Percentiles rank a stretch among this genome's conserved stretches.
Evolutionary conservation across 2,329 filamentous ascomycete genomes (phyloP).

Genomic region (Nakataea oryzae): DNA sequence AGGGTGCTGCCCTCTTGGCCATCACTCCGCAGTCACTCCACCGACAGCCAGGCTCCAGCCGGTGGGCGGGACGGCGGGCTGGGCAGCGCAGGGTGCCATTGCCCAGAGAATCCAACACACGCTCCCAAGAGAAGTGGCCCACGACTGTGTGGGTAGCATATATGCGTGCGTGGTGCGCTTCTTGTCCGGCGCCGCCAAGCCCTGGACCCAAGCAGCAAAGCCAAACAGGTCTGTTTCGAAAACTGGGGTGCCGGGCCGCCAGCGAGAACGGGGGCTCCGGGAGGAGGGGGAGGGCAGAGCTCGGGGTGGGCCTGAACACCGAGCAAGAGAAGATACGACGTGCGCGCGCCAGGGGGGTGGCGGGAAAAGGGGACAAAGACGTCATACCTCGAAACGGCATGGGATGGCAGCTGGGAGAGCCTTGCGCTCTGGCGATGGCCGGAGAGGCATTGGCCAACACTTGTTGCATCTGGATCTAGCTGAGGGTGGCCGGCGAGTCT

Average conservation of each 20-base stretch:
- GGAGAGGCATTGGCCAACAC: not conserved
- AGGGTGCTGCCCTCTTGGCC: not conserved
- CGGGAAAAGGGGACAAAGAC: not conserved
- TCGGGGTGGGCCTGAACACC: not conserved
- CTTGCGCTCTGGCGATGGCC: not conserved
- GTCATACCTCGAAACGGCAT: not conserved
- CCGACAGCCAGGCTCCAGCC: no score
- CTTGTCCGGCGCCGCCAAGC: not conserved
- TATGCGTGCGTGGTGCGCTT: not conserved
- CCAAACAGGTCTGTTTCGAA: not conserved
- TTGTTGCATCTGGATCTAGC: not conserved
- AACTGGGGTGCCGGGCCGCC: no score
- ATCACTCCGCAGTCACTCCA: not conserved
- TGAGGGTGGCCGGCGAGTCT: not conserved
- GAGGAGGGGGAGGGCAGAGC: not conserved
- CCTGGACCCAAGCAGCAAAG: not conserved
- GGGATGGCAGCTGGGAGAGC: not conserved
- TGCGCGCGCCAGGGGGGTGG: not conserved
- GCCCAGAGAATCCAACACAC: not conserved
- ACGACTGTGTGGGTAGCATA: not conserved
- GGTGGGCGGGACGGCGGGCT: no score
- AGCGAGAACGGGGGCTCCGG: no score
- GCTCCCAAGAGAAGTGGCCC: not conserved
- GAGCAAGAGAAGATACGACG: not conserved
- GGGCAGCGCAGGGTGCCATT: not conserved